Conservation (phyloP, 495 filamentous ascomycete species). For the Xylona heveae region DNA sequence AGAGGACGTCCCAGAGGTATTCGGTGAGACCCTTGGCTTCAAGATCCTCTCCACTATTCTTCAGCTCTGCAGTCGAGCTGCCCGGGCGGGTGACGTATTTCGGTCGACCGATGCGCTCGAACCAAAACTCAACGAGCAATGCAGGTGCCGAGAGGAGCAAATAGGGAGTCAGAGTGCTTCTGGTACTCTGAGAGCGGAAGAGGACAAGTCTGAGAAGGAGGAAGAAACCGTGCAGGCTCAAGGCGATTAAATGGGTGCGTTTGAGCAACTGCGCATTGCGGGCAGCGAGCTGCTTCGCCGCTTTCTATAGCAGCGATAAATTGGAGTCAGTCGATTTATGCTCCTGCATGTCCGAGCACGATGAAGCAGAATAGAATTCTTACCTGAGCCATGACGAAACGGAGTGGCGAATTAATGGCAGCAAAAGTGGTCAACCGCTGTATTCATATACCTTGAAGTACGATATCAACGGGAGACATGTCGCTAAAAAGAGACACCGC, state of each 20-base stretch:
- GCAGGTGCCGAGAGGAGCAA: slow-evolving; percentile 48
- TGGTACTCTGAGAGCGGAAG: slow-evolving; percentile 26
- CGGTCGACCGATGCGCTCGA: slow-evolving; percentile 69
- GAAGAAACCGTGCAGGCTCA: slow-evolving; percentile 50
- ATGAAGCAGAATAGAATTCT: no score
- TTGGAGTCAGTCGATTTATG: no score
- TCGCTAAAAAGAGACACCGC: no score
- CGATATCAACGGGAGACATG: no score
- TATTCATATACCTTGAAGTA: no score
- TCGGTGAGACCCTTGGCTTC: slow-evolving; percentile 78
- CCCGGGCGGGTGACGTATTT: slow-evolving; percentile 34
- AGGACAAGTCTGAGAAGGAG: slow-evolving; percentile 44
- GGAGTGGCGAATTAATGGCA: no score
- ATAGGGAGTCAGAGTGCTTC: slow-evolving; percentile 46
- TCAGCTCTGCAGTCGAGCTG: slow-evolving; percentile 48
- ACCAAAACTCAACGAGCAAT: slow-evolving; percentile 55
- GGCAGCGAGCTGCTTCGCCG: slow-evolving; percentile 72
- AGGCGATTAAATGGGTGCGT: slow-evolving; percentile 56
- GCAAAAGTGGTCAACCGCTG: no score
- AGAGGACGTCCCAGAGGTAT: slow-evolving; percentile 93
- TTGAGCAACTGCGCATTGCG: slow-evolving; percentile 54
- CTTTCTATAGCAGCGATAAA: no score
- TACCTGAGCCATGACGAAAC: no score
- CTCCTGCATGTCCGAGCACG: no score
- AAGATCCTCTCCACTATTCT: slow-evolving; percentile 67